Conservation (phyloP, 441 rosid genomes). For the Omphalea diandra region DNA sequence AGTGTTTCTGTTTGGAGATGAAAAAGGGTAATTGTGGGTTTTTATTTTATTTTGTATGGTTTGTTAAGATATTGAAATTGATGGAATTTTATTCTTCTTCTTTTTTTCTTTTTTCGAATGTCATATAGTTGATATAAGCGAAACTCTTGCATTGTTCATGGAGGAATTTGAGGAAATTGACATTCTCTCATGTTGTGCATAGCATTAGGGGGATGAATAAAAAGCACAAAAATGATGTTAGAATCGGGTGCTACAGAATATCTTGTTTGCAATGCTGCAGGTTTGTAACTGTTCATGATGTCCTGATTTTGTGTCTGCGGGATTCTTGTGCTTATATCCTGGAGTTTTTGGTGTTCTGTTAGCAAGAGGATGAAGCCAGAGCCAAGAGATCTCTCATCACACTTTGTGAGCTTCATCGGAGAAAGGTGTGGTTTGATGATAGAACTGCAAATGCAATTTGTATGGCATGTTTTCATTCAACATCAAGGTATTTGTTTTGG, state of each 20-base stretch:
- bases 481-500: slow-evolving; percentile 53
- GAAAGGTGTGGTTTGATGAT: slow-evolving; percentile 87
- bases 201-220: slow-evolving; percentile 75
- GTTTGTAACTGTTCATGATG: slow-evolving; percentile 29
- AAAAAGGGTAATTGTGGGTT: neutral
- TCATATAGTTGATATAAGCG: slow-evolving; percentile 66
- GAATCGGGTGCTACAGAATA: slow-evolving; percentile 76
- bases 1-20: neutral
- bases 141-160: slow-evolving; percentile 67
- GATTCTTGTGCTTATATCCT: neutral
- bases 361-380: slow-evolving; percentile 80
- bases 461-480: slow-evolving; percentile 78
- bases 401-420: slow-evolving; percentile 74
- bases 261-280: slow-evolving; percentile 68
- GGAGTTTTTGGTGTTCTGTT: neutral
- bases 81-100: too few species aligned
- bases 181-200: slow-evolving; percentile 78
- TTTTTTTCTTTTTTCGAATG: slow-evolving; percentile 11
- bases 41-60: neutral
- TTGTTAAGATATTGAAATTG: neutral
- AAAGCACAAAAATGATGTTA: slow-evolving; percentile 68
- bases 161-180: slow-evolving; percentile 69
- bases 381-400: slow-evolving; percentile 78
- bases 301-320: neutral
- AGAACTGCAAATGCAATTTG: slow-evolving; percentile 92